Conservation (phyloP, 768 basidiomycete species). For the Artomyces pyxidatus region DNA sequence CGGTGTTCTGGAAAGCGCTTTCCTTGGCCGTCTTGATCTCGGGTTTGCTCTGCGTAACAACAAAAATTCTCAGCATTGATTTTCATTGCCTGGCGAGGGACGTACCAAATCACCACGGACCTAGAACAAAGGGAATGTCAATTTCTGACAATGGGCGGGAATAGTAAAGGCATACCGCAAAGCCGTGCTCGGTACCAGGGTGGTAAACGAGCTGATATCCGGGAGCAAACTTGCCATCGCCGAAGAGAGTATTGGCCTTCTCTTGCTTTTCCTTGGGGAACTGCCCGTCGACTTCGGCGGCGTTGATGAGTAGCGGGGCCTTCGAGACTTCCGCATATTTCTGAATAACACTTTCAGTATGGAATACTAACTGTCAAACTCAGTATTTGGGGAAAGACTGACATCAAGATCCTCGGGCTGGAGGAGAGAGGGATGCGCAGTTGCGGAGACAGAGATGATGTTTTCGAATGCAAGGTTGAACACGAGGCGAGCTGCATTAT, state of each 20-base stretch:
- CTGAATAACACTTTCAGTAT: conserved; percentile 11
- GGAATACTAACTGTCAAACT: background rate
- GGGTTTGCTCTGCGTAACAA: conserved; percentile 24
- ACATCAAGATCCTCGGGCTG: conserved; percentile 32
- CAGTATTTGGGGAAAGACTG: background rate
- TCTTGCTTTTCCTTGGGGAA: conserved; percentile 28
- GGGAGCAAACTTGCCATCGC: conserved; percentile 28
- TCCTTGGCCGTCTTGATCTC: conserved; percentile 29
- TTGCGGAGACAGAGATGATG: conserved; percentile 30
- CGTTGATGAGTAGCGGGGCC: conserved; percentile 36
- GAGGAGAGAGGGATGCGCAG: conserved; percentile 41
- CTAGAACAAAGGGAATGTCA: conserved; percentile 21
- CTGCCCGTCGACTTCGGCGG: conserved; percentile 26
- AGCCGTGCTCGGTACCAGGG: conserved; percentile 37
- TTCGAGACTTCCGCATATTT: conserved; percentile 25
- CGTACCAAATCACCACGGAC: conserved; percentile 29
- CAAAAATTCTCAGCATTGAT: conserved; percentile 4
- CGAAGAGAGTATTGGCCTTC: conserved; percentile 31
- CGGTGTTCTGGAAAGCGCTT: conserved; percentile 29
- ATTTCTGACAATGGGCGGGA: conserved; percentile 7
- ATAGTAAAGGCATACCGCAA: conserved; percentile 17
- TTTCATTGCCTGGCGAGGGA: conserved; percentile 5
- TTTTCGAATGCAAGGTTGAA: conserved; percentile 35
- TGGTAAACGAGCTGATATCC: conserved; percentile 30
- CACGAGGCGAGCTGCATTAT: conserved; percentile 2